Conservation (phyloP, 169 alveolate species). For the Cryptosporidium muris region DNA sequence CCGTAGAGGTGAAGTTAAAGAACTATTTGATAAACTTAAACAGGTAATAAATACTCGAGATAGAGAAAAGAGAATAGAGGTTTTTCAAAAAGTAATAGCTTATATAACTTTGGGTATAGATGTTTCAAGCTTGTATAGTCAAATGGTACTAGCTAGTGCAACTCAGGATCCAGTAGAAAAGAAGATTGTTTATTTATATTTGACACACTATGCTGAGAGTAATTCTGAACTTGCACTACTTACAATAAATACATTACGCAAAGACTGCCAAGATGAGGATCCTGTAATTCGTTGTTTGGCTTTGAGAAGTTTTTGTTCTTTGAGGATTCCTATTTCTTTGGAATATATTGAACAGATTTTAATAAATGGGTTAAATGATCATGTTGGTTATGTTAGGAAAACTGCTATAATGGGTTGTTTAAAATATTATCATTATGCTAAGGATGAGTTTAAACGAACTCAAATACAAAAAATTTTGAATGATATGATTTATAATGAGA, state of each 20-base stretch:
- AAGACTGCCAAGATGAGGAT: slow-evolving; percentile 94
- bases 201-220: slow-evolving; percentile 94
- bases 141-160: slow-evolving; percentile 95
- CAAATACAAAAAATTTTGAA: slow-evolving; percentile 75
- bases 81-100: slow-evolving; percentile 89
- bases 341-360: slow-evolving; percentile 89
- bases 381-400: slow-evolving; percentile 94
- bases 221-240: slow-evolving; percentile 95
- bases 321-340: slow-evolving; percentile 88
- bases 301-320: slow-evolving; percentile 92
- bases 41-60: slow-evolving; percentile 82
- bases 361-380: slow-evolving; percentile 88
- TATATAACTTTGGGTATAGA: slow-evolving; percentile 94
- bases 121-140: slow-evolving; percentile 94
- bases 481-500: slow-evolving; percentile 81
- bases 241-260: slow-evolving; percentile 96
- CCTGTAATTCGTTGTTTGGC: slow-evolving; percentile 98
- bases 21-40: slow-evolving; percentile 78
- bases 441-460: slow-evolving; percentile 15
- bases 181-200: slow-evolving; percentile 96
- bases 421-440: slow-evolving; percentile 80
- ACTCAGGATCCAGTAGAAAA: slow-evolving; percentile 98
- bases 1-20: slow-evolving; percentile 90
- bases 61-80: slow-evolving; percentile 84
- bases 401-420: slow-evolving; percentile 94